Evolutionary conservation across 345 rosid genomes (phyloP).

Genomic region (Raphanus raphanistrum): DNA sequence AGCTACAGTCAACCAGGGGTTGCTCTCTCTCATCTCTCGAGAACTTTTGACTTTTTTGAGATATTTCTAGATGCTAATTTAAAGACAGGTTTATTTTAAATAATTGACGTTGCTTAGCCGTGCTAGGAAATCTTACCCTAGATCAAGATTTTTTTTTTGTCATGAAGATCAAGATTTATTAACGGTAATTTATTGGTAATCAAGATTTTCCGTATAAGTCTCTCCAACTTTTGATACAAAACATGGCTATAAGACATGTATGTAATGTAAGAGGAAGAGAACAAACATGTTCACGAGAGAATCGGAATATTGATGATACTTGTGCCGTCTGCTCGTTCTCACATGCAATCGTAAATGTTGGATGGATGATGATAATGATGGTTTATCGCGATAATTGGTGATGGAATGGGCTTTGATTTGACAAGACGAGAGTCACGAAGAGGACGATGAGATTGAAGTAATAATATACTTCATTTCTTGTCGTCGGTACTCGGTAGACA

Average conservation of each 20-base stretch:
- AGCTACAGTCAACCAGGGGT: too few species aligned
- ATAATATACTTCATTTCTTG: constrained; percentile 8
- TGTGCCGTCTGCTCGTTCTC: constrained; percentile 15
- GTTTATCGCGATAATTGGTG: too few species aligned
- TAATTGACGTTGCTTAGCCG: too few species aligned
- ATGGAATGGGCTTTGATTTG: constrained; percentile 40
- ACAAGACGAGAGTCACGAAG: constrained; percentile 36
- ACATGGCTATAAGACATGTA: constrained; percentile 23
- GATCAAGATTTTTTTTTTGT: too few species aligned
- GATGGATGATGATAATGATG: background rate
- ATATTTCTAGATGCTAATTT: too few species aligned
- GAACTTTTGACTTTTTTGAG: too few species aligned
- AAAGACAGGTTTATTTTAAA: too few species aligned
- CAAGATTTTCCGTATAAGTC: background rate
- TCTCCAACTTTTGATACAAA: constrained; percentile 11
- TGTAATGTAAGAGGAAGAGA: background rate
- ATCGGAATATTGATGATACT: constrained; percentile 4
- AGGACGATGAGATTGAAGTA: constrained; percentile 12
- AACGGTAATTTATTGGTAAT: too few species aligned
- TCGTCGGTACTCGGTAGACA: constrained; percentile 29
- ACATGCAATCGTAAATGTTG: constrained; percentile 11
- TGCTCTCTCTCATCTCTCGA: too few species aligned
- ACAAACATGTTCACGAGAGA: constrained; percentile 28
- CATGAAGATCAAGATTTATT: too few species aligned
- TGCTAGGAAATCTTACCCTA: too few species aligned